Conservation (phyloP, 495 filamentous ascomycete genomes). For the Elasticomyces elasticus region DNA sequence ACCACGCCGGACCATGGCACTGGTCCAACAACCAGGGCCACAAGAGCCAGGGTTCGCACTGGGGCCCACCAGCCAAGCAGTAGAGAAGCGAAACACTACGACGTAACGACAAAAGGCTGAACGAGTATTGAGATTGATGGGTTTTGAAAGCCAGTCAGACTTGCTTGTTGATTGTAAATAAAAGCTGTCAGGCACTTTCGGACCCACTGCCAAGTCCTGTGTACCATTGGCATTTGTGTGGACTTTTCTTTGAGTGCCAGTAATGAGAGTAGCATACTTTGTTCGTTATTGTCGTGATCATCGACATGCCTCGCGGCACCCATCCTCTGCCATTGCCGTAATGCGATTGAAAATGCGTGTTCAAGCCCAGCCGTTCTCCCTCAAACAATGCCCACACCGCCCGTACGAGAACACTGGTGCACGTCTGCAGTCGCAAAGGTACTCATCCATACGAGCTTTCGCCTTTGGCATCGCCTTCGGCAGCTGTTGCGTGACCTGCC, state of each 20-base stretch:
- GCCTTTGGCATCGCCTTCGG: background rate
- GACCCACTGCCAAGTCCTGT: too few species aligned
- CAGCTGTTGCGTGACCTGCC: conserved; percentile 17
- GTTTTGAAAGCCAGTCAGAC: background rate
- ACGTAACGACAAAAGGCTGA: background rate
- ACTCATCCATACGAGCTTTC: conserved; percentile 1
- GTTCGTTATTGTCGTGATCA: conserved; percentile 1
- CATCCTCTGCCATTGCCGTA: background rate
- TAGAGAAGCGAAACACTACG: background rate
- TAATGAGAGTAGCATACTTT: background rate
- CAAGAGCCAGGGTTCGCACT: background rate
- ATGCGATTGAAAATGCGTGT: background rate
- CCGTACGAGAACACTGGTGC: conserved; percentile 13
- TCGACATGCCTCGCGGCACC: conserved; percentile 20
- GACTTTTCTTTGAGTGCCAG: background rate
- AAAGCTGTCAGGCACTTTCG: too few species aligned
- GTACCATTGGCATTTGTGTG: too few species aligned
- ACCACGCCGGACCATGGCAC: background rate
- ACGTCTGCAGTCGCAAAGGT: conserved; percentile 15
- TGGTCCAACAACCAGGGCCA: background rate
- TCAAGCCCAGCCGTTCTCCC: conserved; percentile 18
- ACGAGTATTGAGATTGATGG: background rate
- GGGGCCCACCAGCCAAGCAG: background rate
- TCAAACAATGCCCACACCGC: conserved; percentile 11
- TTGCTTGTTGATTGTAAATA: too few species aligned